These are phyloP conservation scores for Balakata baccata DNA, from an alignment of 345 rosid species.

Conservation along the genomic window DNA sequence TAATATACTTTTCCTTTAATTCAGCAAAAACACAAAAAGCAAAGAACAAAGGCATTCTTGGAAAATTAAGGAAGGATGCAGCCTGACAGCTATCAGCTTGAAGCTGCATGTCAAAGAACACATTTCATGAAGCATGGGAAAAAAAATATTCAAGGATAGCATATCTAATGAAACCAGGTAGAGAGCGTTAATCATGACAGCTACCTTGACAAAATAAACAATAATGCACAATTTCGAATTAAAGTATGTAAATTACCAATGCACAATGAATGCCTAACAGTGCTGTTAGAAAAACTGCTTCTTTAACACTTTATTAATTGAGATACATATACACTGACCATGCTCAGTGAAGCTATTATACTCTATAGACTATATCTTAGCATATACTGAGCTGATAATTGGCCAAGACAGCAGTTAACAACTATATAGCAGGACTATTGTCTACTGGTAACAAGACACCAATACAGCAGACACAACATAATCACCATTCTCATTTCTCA, in stretches of 20 bases:
- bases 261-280: neutral
- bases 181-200: neutral
- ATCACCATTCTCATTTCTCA: neutral
- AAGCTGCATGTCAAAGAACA: neutral
- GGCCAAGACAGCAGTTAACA: neutral
- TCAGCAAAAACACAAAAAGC: no score
- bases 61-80: no score
- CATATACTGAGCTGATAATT: neutral
- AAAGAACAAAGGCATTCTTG: neutral
- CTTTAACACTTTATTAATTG: neutral
- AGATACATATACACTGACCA: neutral
- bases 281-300: neutral
- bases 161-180: neutral
- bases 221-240: neutral
- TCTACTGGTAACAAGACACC: neutral
- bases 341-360: neutral
- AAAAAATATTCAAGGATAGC: neutral
- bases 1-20: neutral
- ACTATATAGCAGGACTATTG: neutral
- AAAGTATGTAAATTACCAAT: neutral
- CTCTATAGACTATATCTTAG: neutral
- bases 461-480: neutral
- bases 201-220: neutral
- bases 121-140: neutral
- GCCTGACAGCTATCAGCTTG: neutral